Percentiles rank a stretch among this genome's conserved stretches.
These are phyloP conservation scores for Panicum hallii DNA, from an alignment of 202 grass and related monocot genomes.

Conservation along the genomic window DNA sequence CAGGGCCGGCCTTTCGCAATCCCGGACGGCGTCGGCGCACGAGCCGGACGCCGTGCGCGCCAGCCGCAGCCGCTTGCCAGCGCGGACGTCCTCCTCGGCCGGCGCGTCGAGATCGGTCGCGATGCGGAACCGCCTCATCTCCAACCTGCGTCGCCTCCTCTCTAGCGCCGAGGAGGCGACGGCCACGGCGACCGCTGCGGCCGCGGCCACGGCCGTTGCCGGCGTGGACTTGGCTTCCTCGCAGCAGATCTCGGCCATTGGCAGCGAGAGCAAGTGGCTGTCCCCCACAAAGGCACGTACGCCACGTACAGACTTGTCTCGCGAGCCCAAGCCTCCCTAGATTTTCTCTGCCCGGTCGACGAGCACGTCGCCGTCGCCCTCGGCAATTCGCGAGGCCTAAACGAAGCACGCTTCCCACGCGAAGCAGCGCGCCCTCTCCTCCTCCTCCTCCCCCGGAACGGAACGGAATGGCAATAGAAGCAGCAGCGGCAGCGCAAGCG, in stretches of 20 bases:
- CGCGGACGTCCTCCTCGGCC: conserved; percentile 25
- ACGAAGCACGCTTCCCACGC: conserved; percentile 17
- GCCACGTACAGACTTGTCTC: not conserved
- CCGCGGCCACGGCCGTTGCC: conserved; percentile 21
- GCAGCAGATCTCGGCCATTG: conserved; percentile 88
- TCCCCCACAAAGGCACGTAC: not conserved
- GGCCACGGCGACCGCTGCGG: conserved; percentile 1
- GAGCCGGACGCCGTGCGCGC: conserved; percentile 37
- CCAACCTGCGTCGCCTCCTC: conserved; percentile 60
- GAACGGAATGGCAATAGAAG: not conserved
- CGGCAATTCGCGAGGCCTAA: conserved; percentile 6
- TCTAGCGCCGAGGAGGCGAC: conserved; percentile 41
- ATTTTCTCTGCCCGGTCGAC: not conserved
- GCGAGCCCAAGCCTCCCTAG: not conserved
- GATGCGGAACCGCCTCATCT: conserved; percentile 56
- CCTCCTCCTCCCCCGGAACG: not conserved
- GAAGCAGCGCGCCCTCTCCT: not conserved
- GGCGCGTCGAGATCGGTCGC: conserved; percentile 41
- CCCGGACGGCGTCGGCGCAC: conserved; percentile 19
- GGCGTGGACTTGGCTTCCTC: conserved; percentile 62
- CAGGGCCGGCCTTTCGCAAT: not conserved
- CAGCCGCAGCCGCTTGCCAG: conserved; percentile 42
- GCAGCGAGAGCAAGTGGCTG: not conserved
- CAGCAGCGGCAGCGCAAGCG: conserved; percentile 1
- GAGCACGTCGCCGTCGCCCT: conserved; percentile 25